These are phyloP conservation scores for Astragalus glycyphyllos DNA, from an alignment of 306 rosid species.

Conservation along the genomic window DNA sequence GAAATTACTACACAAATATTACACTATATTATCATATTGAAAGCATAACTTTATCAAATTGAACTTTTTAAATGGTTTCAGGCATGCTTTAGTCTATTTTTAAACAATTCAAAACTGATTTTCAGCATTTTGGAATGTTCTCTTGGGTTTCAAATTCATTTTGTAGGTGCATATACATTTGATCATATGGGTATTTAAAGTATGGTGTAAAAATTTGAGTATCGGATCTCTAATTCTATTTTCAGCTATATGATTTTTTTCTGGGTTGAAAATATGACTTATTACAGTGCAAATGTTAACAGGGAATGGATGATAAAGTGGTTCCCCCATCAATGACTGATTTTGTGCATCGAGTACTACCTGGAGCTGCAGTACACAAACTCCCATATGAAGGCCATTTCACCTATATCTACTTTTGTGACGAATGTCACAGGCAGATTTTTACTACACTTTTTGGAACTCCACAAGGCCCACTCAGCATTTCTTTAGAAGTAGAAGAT, in stretches of 20 bases:
- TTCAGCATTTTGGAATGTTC: slow-evolving; percentile 16
- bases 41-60: neutral
- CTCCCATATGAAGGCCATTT: slow-evolving; percentile 98
- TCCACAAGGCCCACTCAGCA: slow-evolving; percentile 84
- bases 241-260: slow-evolving; percentile 24
- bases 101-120: slow-evolving; percentile 9
- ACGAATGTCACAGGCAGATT: slow-evolving; percentile 96
- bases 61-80: slow-evolving; percentile 7
- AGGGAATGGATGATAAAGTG: slow-evolving; percentile 97
- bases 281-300: slow-evolving; percentile 49
- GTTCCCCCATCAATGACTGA: slow-evolving; percentile 95
- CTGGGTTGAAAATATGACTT: slow-evolving; percentile 16
- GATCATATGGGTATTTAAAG: neutral
- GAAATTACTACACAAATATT: neutral
- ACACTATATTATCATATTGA: slow-evolving; percentile 14
- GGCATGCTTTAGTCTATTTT: slow-evolving; percentile 5
- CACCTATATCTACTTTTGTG: slow-evolving; percentile 87
- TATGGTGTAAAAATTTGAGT: neutral
- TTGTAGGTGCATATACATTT: neutral
- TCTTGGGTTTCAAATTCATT: slow-evolving; percentile 2
- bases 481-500: slow-evolving; percentile 43
- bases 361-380: slow-evolving; percentile 95
- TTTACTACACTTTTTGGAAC: slow-evolving; percentile 93
- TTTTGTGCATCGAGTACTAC: slow-evolving; percentile 89
- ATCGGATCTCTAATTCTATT: slow-evolving; percentile 26